Evolutionary conservation across 768 basidiomycete genomes (phyloP).

Genomic region (Serendipita vermifera): DNA sequence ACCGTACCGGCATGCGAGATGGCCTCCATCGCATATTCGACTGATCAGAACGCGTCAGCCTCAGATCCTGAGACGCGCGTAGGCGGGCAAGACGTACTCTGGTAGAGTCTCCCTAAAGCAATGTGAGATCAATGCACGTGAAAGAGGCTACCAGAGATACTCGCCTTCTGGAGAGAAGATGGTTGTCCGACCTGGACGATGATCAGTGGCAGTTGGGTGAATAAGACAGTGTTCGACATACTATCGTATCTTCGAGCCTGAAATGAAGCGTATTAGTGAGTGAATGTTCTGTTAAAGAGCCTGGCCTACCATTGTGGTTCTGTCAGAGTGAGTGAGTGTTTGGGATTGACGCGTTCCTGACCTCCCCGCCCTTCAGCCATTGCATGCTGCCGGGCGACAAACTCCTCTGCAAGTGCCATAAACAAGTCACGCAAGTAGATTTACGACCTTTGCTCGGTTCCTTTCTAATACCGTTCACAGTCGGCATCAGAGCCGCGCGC

Average conservation of each 20-base stretch:
- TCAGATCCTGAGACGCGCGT: constrained; percentile 7
- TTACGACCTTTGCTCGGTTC: background rate
- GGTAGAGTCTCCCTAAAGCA: constrained; percentile 81
- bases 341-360: background rate
- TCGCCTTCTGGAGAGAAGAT: constrained; percentile 98
- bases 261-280: background rate
- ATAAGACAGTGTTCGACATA: constrained; percentile 34
- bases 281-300: background rate
- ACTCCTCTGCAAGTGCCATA: background rate
- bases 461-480: background rate
- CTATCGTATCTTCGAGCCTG: constrained; percentile 94
- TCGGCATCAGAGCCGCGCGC: background rate
- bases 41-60: constrained; percentile 28
- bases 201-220: constrained; percentile 15
- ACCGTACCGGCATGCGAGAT: constrained; percentile 94
- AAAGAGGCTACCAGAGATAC: constrained; percentile 16
- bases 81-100: constrained; percentile 47
- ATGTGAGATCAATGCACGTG: constrained; percentile 10
- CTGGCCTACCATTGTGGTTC: background rate
- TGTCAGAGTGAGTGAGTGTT: no score
- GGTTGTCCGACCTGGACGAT: constrained; percentile 69
- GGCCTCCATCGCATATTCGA: constrained; percentile 99
- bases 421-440: background rate
- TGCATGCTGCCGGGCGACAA: background rate
- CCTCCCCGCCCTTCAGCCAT: no score